Conservation (phyloP, 2,329 filamentous ascomycete species). For the Hymenoscyphus salicellus region DNA sequence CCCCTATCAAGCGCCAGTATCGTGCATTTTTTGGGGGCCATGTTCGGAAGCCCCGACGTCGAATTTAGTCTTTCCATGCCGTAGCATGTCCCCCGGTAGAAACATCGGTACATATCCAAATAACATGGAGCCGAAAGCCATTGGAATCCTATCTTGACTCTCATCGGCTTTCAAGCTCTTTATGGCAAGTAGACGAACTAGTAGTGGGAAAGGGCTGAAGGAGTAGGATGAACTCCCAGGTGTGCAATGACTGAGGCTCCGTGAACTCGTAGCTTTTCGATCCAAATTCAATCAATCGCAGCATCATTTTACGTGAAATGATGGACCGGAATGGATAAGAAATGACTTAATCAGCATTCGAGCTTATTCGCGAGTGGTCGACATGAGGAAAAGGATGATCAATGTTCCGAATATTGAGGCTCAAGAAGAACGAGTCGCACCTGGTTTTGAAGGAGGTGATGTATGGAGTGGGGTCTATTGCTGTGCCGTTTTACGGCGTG, state of each 20-base stretch:
- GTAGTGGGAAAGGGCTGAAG: not conserved
- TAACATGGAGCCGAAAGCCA: not conserved
- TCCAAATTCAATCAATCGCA: not conserved
- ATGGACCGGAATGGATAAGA: not conserved
- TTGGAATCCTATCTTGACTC: not conserved
- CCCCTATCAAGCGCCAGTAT: not conserved
- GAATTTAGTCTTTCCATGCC: not conserved
- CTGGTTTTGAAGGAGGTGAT: not conserved
- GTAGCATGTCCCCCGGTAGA: not conserved
- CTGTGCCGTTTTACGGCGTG: not conserved
- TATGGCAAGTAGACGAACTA: not conserved
- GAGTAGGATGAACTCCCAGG: not conserved
- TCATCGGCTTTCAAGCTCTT: not conserved
- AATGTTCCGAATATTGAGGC: not conserved
- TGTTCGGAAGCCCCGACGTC: not conserved
- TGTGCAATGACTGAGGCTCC: not conserved
- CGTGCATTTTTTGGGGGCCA: not conserved
- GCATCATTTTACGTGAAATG: not conserved
- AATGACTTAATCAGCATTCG: not conserved
- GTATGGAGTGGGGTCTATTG: not conserved
- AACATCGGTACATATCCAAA: not conserved
- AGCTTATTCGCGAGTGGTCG: not conserved
- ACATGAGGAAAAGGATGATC: not conserved
- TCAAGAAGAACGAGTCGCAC: not conserved
- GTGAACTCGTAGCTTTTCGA: not conserved